These are phyloP conservation scores for Ottelia alismoides DNA, from an alignment of 106 monocot species.

Conservation along the genomic window DNA sequence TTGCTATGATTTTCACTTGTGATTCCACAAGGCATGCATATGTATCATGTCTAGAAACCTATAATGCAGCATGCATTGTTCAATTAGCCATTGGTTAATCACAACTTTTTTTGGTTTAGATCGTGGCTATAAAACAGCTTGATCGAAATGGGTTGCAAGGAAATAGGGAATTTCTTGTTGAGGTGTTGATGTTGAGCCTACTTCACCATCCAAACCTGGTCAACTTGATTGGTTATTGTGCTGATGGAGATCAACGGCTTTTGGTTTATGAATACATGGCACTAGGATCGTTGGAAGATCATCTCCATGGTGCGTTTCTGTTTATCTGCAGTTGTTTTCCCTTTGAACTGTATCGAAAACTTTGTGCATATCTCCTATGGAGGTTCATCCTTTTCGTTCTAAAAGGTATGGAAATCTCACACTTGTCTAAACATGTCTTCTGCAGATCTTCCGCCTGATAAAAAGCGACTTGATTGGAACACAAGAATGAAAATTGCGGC, in stretches of 20 bases:
- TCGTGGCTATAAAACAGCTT: constrained; percentile 18
- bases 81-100: no score
- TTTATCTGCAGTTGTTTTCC: neutral
- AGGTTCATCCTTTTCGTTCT: neutral
- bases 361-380: neutral
- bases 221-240: constrained; percentile 14
- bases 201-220: constrained; percentile 20
- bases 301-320: constrained; percentile 16
- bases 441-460: constrained; percentile 12
- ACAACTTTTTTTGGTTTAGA: neutral
- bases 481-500: constrained; percentile 20
- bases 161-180: constrained; percentile 19
- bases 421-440: neutral
- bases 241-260: constrained; percentile 18
- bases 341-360: no score
- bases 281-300: constrained; percentile 16
- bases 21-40: no score
- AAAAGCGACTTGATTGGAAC: constrained; percentile 13
- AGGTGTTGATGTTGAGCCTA: constrained; percentile 15
- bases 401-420: neutral
- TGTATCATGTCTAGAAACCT: no score
- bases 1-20: neutral
- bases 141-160: constrained; percentile 20
- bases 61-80: no score
- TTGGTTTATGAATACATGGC: constrained; percentile 23